phyloP scores from a whole-genome alignment of 768 basidiomycete genomes.

The Chalciporus pseudorubinellus region DNA sequence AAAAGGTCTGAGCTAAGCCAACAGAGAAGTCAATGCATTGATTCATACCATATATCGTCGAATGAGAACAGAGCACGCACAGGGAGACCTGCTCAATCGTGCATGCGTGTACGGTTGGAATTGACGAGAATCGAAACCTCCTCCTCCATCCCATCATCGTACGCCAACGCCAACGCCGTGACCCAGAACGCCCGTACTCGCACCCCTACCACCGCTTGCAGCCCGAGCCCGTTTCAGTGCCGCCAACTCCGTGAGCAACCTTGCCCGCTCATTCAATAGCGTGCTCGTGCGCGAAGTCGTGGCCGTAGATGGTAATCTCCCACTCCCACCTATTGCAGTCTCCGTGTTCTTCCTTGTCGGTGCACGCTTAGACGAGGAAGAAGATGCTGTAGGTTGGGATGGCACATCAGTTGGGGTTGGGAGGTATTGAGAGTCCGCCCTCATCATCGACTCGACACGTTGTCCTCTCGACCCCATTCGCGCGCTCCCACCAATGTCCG shows the following conservation, averaged over 20 bases:
- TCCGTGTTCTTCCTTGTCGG: neutral
- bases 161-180: slow-evolving; percentile 13
- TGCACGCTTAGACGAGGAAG: neutral
- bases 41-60: neutral
- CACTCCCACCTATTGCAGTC: neutral
- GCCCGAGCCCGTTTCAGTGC: slow-evolving; percentile 34
- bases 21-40: neutral
- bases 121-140: too few relatives aligned
- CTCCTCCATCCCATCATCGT: neutral
- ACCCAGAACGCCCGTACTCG: neutral
- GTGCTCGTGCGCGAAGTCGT: slow-evolving; percentile 43
- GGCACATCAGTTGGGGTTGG: neutral
- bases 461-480: neutral
- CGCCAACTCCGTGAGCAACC: slow-evolving; percentile 53
- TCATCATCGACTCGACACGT: neutral
- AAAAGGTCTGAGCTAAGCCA: neutral
- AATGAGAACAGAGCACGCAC: neutral
- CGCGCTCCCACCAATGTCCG: neutral
- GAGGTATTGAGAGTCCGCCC: neutral
- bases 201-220: slow-evolving; percentile 4
- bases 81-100: neutral
- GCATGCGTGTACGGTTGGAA: too few relatives aligned
- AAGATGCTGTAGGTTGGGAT: neutral
- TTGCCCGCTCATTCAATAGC: slow-evolving; percentile 57
- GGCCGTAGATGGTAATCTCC: slow-evolving; percentile 12